phyloP scores from a whole-genome alignment of 352 stramenopile species.

The Phytopythium helicoides region DNA sequence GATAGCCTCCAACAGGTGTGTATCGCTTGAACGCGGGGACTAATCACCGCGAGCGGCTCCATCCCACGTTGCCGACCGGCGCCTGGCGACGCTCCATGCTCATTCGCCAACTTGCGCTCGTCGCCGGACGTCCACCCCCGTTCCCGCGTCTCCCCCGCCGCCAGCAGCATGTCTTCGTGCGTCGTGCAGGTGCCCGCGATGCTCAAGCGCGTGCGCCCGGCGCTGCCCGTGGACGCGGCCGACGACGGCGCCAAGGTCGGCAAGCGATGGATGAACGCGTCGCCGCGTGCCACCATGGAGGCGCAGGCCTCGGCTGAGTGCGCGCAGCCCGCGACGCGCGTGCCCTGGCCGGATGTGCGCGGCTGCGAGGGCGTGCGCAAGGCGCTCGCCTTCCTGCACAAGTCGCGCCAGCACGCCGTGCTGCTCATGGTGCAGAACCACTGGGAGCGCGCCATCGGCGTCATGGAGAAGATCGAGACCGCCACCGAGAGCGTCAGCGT shows the following conservation, averaged over 20 bases:
- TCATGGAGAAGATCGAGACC: slow-evolving; percentile 75
- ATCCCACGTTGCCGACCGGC: background rate
- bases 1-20: no score
- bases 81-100: background rate
- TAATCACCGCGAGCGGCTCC: background rate
- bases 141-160: no score
- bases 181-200: slow-evolving; percentile 38
- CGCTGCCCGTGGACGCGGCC: slow-evolving; percentile 30
- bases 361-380: slow-evolving; percentile 65
- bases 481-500: slow-evolving; percentile 63
- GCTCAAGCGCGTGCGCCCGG: slow-evolving; percentile 43
- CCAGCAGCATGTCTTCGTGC: slow-evolving; percentile 57
- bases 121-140: slow-evolving; percentile 2
- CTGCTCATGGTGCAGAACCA: slow-evolving; percentile 78
- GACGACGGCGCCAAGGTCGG: slow-evolving; percentile 35
- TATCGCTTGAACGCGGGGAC: no score
- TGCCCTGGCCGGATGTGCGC: slow-evolving; percentile 50
- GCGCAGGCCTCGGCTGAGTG: no score
- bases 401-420: slow-evolving; percentile 67
- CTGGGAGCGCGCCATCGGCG: slow-evolving; percentile 66
- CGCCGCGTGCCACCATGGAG: slow-evolving; percentile 34
- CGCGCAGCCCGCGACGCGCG: no score
- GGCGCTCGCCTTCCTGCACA: slow-evolving; percentile 61
- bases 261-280: slow-evolving; percentile 52
- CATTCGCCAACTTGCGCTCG: slow-evolving; percentile 6